Evolutionary conservation across 2,329 filamentous ascomycete genomes (phyloP), one percentile per base, ranked within the genome.

Genomic region (Waltergamsia citrina): DNA sequence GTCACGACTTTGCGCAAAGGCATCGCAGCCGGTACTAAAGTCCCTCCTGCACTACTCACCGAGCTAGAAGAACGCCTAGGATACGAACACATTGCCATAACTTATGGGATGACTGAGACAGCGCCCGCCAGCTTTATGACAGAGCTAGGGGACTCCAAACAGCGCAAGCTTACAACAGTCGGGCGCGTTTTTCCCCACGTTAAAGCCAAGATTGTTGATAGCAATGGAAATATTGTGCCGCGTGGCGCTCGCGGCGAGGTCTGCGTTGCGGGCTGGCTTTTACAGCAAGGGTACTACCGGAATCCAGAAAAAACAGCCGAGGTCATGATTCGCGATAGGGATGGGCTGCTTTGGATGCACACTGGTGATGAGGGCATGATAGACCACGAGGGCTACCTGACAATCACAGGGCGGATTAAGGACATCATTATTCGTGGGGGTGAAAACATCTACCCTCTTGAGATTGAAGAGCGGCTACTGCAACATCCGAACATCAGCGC

Each of bases 361-460:
- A 88, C 81, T 0, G 86, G 86, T 10, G 86, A 94, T 45, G 86
- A 94, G 59, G 86, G 83, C 4, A 61, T 63, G 28, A 85, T 94
- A 65, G 82, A 87, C 33, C 62, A 56, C 3, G 71, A 86, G 16
- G 86, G 86, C 1, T 93, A 85, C 48, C 70, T 90, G 3, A 71
- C 71, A 42, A 90, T 93, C 45, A 93, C 84, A 0, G 83, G 85
- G 3, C 67, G 85, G 3, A 85, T 90, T 47, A 93, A 93, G 55
- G 86, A 94, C 51, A 57, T 94, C 33, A 92, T 94, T 44, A 93
- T 94, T 46, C 71, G 83, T 15, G 86, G 84, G 7, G 86, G 86
- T 5, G 86, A 94, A 54, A 94, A 94, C 50, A 90, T 92, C 36
- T 82, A 88, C 51, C 86, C 86, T 1, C 63, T 88, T 1, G 86